These are phyloP conservation scores for Ligustrum vulgare DNA, from an alignment of 257 asterid genomes.

Conservation along the genomic window DNA sequence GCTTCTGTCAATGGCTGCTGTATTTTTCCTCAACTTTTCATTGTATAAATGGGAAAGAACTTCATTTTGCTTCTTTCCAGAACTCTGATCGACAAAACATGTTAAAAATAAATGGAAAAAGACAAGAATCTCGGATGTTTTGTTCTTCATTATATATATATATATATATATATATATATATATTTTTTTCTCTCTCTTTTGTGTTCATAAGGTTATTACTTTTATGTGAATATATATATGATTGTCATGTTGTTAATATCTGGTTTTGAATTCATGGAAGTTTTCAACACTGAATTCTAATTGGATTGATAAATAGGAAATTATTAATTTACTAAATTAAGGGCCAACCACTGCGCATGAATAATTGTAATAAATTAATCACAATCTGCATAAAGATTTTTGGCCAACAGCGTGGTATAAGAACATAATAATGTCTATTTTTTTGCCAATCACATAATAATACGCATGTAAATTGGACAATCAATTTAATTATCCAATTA, in stretches of 20 bases:
- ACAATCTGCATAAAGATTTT: background rate
- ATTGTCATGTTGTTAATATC: background rate
- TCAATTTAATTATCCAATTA: background rate
- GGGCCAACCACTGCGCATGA: too few relatives aligned
- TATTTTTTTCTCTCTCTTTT: background rate
- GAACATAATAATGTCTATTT: background rate
- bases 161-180: too few relatives aligned
- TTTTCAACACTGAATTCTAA: too few relatives aligned
- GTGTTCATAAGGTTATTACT: background rate
- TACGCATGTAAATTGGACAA: background rate
- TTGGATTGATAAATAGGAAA: too few relatives aligned
- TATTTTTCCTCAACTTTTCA: slow-evolving; percentile 31
- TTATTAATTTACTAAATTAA: too few relatives aligned
- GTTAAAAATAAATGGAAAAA: slow-evolving; percentile 13
- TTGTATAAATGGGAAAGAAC: slow-evolving; percentile 39
- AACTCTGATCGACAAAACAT: background rate
- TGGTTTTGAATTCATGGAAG: background rate
- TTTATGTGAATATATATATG: background rate
- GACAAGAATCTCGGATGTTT: slow-evolving; percentile 11
- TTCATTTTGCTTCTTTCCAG: slow-evolving; percentile 36
- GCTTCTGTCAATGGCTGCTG: slow-evolving; percentile 37
- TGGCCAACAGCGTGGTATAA: background rate
- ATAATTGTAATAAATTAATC: too few relatives aligned
- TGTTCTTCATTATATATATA: slow-evolving; percentile 25
- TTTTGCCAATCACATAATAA: background rate